A percentile compares a stretch with the other conserved stretches of the same genome.
Conservation (phyloP, 1,284 basidiomycete species). For the Trichosporon faecale region DNA sequence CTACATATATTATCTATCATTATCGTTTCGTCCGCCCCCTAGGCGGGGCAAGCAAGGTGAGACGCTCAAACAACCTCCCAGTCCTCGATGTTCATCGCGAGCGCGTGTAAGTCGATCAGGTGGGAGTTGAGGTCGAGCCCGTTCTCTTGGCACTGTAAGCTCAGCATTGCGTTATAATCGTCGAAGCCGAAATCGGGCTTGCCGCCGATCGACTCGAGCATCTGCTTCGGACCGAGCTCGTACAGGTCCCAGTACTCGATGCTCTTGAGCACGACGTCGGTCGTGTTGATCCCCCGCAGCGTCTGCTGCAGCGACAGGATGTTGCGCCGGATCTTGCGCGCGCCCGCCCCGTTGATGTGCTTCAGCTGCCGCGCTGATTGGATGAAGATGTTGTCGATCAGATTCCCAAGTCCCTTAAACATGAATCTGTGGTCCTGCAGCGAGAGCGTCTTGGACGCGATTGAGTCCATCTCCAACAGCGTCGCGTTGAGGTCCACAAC, state of each 20-base stretch:
- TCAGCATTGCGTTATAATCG: slow-evolving; percentile 84
- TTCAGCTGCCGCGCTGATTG: slow-evolving; percentile 69
- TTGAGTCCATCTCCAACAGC: slow-evolving; percentile 72
- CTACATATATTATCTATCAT: slow-evolving; percentile 1
- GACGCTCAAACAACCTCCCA: slow-evolving; percentile 16
- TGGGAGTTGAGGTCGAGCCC: slow-evolving; percentile 50
- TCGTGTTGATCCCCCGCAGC: slow-evolving; percentile 68
- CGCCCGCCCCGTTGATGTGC: slow-evolving; percentile 70
- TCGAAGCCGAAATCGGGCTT: slow-evolving; percentile 73
- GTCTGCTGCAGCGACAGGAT: slow-evolving; percentile 90
- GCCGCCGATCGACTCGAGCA: slow-evolving; percentile 66
- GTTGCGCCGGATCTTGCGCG: slow-evolving; percentile 85
- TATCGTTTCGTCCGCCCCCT: neutral
- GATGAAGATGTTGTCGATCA: slow-evolving; percentile 82
- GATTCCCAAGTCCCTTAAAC: slow-evolving; percentile 78
- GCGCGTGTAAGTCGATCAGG: slow-evolving; percentile 51
- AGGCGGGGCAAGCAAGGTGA: neutral
- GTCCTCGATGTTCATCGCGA: slow-evolving; percentile 38
- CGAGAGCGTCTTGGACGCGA: slow-evolving; percentile 63
- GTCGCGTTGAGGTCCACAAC: slow-evolving; percentile 83
- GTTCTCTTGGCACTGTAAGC: slow-evolving; percentile 78
- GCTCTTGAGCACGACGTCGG: slow-evolving; percentile 68
- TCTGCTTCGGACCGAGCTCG: slow-evolving; percentile 65
- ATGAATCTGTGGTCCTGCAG: slow-evolving; percentile 70
- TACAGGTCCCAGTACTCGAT: slow-evolving; percentile 81